These are phyloP conservation scores for Laguncularia racemosa DNA, from an alignment of 345 rosid species.

Conservation along the genomic window DNA sequence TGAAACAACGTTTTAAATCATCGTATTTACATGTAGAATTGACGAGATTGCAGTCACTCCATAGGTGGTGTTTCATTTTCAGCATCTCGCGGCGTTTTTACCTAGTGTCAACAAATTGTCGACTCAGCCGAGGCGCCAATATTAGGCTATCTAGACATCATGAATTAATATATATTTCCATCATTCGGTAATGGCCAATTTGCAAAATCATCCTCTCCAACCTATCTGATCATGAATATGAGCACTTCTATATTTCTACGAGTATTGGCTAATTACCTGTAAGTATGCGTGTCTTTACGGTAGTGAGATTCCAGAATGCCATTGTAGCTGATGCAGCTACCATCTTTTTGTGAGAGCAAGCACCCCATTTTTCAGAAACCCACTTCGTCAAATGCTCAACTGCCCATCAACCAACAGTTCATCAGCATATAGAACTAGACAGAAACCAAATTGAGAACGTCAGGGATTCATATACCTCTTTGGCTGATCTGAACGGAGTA, in stretches of 20 bases:
- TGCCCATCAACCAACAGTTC: conserved; percentile 17
- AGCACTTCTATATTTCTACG: background rate
- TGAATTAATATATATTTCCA: too few species aligned
- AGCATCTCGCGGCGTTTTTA: too few species aligned
- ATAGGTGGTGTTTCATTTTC: too few species aligned
- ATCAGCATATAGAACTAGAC: conserved; percentile 6
- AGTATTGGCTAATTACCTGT: conserved; percentile 28
- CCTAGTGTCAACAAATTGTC: too few species aligned
- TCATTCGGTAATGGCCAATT: background rate
- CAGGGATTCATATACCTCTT: conserved; percentile 34
- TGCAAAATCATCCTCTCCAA: background rate
- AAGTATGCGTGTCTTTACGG: conserved; percentile 69
- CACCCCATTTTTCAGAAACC: conserved; percentile 56
- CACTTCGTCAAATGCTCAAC: conserved; percentile 40
- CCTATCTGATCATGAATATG: background rate
- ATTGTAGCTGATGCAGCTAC: conserved; percentile 66
- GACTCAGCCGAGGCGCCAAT: too few species aligned
- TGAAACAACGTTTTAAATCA: too few species aligned
- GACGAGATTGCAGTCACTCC: too few species aligned
- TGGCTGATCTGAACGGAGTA: conserved; percentile 48
- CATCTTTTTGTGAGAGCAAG: conserved; percentile 82
- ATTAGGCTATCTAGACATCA: too few species aligned
- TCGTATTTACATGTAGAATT: too few species aligned
- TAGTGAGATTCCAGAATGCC: conserved; percentile 90
- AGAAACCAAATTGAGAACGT: background rate